Evolutionary conservation across 169 alveolate species (phyloP).

Genomic region (Besnoitia besnoiti): DNA sequence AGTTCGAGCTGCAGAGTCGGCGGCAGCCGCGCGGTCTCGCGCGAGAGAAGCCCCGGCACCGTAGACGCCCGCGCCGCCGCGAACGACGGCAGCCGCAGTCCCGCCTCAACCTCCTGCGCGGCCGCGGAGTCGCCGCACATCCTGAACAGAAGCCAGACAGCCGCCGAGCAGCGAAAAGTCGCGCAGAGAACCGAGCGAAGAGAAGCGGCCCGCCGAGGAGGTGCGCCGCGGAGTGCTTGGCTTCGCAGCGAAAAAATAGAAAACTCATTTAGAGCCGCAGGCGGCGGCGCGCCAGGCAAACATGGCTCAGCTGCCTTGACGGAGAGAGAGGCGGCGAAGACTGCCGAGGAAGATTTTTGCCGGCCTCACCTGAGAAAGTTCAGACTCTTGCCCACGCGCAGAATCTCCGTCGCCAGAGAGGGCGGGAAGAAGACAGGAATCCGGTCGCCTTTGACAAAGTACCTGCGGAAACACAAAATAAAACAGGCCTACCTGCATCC

Average conservation of each 20-base stretch:
- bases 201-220: too few relatives aligned
- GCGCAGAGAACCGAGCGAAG: background rate
- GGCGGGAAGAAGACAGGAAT: background rate
- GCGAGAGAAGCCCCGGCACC: background rate
- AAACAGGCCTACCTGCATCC: too few relatives aligned
- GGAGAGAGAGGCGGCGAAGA: too few relatives aligned
- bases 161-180: background rate
- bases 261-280: too few relatives aligned
- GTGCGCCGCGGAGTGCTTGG: too few relatives aligned
- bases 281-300: too few relatives aligned
- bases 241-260: too few relatives aligned
- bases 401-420: conserved; percentile 13
- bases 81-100: background rate
- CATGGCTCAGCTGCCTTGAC: too few relatives aligned
- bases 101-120: background rate
- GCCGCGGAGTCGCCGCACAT: background rate
- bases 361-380: background rate
- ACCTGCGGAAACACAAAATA: too few relatives aligned
- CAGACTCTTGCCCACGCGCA: conserved; percentile 25
- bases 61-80: background rate
- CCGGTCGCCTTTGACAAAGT: background rate
- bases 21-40: background rate
- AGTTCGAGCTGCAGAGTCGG: background rate
- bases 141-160: background rate
- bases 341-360: background rate